These are phyloP conservation scores for Ascochyta fabae DNA, from an alignment of 2,329 filamentous ascomycete genomes.

Conservation along the genomic window DNA sequence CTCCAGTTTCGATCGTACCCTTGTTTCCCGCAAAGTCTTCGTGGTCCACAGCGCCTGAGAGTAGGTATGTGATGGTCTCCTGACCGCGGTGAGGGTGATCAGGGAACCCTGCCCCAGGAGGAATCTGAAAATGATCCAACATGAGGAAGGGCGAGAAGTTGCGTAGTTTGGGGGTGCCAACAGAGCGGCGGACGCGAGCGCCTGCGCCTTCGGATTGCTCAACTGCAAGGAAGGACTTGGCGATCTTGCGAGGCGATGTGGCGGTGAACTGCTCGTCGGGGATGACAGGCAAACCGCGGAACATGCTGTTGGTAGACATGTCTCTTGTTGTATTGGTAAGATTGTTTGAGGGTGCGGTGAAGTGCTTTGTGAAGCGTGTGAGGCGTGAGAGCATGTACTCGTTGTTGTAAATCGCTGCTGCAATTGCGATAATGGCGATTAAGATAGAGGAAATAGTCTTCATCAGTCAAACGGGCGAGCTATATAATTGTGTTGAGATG, in stretches of 20 bases:
- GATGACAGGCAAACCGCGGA: constrained; percentile 59
- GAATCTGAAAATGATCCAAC: constrained; percentile 87
- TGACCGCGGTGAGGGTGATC: constrained; percentile 86
- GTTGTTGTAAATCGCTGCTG: constrained; percentile 47
- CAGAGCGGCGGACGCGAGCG: constrained; percentile 82
- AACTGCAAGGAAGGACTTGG: constrained; percentile 80
- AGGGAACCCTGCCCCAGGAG: constrained; percentile 83
- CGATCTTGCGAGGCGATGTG: constrained; percentile 71
- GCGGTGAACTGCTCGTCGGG: constrained; percentile 49
- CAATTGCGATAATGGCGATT: constrained; percentile 51
- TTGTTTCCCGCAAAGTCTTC: constrained; percentile 89
- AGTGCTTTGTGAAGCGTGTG: constrained; percentile 37
- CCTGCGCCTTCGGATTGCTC: constrained; percentile 90
- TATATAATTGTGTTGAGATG: constrained; percentile 41
- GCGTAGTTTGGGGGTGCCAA: constrained; percentile 81
- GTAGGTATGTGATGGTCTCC: constrained; percentile 88
- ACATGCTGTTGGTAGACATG: constrained; percentile 45
- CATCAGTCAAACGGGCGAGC: constrained; percentile 41
- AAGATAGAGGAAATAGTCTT: constrained; percentile 51
- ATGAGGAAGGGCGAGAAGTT: constrained; percentile 94
- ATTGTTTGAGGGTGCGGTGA: constrained; percentile 32
- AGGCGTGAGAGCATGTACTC: constrained; percentile 53
- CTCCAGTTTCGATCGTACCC: constrained; percentile 84
- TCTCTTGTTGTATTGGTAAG: constrained; percentile 33
- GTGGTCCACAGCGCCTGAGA: constrained; percentile 86